Conservation (phyloP, 1,284 basidiomycete genomes). For the Cryptococcus hybrid region DNA sequence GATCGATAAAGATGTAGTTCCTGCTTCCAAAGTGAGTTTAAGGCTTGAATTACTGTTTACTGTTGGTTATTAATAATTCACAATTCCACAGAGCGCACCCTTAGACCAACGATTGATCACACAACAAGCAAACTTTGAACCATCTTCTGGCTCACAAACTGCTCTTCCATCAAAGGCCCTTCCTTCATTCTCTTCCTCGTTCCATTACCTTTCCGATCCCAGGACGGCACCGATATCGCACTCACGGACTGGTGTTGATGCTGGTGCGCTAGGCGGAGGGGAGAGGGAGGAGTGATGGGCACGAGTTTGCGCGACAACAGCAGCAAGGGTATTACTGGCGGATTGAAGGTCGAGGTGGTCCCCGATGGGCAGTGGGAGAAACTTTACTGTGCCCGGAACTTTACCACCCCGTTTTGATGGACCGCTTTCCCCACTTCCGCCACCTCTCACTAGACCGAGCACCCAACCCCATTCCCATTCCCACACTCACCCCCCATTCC, state of each 20-base stretch:
- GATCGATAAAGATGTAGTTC: conserved; percentile 35
- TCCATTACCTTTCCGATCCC: conserved; percentile 24
- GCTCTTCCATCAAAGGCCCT: conserved; percentile 36
- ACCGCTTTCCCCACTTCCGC: not conserved
- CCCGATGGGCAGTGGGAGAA: conserved; percentile 20
- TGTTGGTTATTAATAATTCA: too few relatives aligned
- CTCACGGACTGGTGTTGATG: not conserved
- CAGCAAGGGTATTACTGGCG: conserved; percentile 16
- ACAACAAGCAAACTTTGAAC: conserved; percentile 42
- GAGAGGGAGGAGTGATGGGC: not conserved
- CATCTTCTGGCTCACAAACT: conserved; percentile 37
- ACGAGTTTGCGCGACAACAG: conserved; percentile 10
- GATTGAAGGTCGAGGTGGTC: not conserved
- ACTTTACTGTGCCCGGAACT: conserved; percentile 23
- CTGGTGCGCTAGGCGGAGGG: not conserved
- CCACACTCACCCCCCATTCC: not conserved
- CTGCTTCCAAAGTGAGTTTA: conserved; percentile 38
- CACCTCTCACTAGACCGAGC: not conserved
- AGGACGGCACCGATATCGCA: conserved; percentile 33
- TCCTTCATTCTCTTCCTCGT: conserved; percentile 20
- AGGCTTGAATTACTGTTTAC: conserved; percentile 1
- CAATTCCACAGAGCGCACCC: conserved; percentile 32
- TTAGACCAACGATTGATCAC: conserved; percentile 38
- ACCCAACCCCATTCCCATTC: not conserved
- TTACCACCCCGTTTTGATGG: not conserved